phyloP scores from a whole-genome alignment of 192 early-diverging fungal genomes.

The Umbelopsis vinacea region DNA sequence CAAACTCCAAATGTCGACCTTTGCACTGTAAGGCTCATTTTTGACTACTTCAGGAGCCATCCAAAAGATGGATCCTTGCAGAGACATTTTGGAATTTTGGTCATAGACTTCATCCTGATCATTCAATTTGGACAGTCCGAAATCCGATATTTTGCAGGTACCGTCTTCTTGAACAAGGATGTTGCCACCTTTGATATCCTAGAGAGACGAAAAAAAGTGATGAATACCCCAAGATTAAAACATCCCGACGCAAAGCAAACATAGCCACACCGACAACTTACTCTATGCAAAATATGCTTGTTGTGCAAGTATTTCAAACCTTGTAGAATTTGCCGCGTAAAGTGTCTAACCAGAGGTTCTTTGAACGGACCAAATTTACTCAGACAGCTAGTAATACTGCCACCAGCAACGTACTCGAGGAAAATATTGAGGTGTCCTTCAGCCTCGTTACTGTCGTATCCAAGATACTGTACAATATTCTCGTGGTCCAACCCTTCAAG shows the following conservation, averaged over 20 bases:
- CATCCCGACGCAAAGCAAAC: neutral
- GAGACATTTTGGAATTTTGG: conserved; percentile 48
- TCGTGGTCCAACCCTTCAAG: conserved; percentile 81
- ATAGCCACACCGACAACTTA: conserved; percentile 44
- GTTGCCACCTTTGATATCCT: conserved; percentile 85
- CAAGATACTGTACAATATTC: conserved; percentile 94
- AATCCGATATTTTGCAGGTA: conserved; percentile 94
- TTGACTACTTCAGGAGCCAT: conserved; percentile 97
- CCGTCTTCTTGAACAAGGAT: conserved; percentile 80
- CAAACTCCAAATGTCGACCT: conserved; percentile 91
- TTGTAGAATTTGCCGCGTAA: conserved; percentile 80
- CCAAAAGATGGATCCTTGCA: conserved; percentile 84
- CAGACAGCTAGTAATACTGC: conserved; percentile 81
- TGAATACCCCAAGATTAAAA: neutral
- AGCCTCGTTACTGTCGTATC: conserved; percentile 57
- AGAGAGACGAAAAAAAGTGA: conserved; percentile 9
- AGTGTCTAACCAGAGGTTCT: conserved; percentile 72
- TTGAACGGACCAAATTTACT: conserved; percentile 73
- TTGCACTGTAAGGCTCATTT: conserved; percentile 81
- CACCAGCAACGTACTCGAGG: conserved; percentile 96
- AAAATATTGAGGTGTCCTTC: conserved; percentile 86
- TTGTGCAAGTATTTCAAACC: conserved; percentile 89
- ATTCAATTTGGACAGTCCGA: conserved; percentile 90
- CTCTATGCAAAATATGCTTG: conserved; percentile 72
- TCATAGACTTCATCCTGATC: conserved; percentile 49